Percentiles rank a stretch among this genome's conserved stretches.
These are phyloP conservation scores for Thoreauomyces humboldtii DNA, from an alignment of 192 early-diverging fungal species.

Conservation along the genomic window DNA sequence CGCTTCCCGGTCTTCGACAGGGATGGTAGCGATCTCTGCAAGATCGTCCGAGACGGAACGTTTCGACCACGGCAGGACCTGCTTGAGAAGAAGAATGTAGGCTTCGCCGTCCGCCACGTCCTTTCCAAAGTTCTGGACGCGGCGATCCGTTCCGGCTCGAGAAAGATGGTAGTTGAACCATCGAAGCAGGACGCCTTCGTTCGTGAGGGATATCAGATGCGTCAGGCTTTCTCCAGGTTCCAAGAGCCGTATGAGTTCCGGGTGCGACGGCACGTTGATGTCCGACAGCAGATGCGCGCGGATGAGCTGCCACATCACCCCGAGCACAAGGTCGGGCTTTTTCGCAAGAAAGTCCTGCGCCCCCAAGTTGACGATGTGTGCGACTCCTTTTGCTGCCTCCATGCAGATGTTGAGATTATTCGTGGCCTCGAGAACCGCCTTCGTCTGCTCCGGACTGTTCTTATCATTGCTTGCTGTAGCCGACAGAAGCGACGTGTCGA, in stretches of 20 bases:
- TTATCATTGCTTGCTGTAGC: neutral
- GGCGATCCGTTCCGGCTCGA: constrained; percentile 5
- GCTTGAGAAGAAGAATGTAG: constrained; percentile 22
- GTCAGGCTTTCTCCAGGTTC: constrained; percentile 29
- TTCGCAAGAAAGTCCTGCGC: constrained; percentile 32
- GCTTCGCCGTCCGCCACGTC: constrained; percentile 27
- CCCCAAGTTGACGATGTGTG: constrained; percentile 36
- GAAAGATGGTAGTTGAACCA: constrained; percentile 41
- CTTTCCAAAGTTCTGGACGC: constrained; percentile 25
- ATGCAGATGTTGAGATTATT: constrained; percentile 18
- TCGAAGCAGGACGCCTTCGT: constrained; percentile 28
- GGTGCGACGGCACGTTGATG: constrained; percentile 27
- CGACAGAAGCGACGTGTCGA: constrained; percentile 13
- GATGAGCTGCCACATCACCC: constrained; percentile 41
- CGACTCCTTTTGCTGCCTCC: constrained; percentile 16
- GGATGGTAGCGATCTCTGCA: neutral
- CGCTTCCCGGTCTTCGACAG: constrained; percentile 2
- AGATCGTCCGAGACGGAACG: neutral
- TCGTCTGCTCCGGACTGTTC: constrained; percentile 17
- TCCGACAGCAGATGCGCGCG: constrained; percentile 17
- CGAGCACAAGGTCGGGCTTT: constrained; percentile 33
- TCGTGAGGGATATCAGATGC: constrained; percentile 18
- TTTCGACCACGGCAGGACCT: constrained; percentile 21
- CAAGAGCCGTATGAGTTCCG: constrained; percentile 36
- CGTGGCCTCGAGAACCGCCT: constrained; percentile 23